Evolutionary conservation across 1,284 basidiomycete genomes (phyloP).

Genomic region (Rugosomyces carneus): DNA sequence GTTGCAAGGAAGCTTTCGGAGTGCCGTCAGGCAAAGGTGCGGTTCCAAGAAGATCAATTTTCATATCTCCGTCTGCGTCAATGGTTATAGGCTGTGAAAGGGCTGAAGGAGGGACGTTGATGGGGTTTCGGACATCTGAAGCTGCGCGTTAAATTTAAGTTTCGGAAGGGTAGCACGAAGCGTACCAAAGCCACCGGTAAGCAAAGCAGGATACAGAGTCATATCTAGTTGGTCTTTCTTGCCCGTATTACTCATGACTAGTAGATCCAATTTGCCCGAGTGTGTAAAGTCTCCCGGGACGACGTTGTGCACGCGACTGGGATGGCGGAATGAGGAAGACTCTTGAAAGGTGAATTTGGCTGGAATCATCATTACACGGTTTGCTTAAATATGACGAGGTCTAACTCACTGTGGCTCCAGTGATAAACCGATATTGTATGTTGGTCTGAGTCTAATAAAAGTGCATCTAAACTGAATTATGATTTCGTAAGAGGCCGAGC

Average conservation of each 20-base stretch:
- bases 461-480: constrained; percentile 65
- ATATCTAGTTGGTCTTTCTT: constrained; percentile 52
- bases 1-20: constrained; percentile 39
- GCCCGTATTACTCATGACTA: constrained; percentile 72
- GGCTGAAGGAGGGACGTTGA: constrained; percentile 59
- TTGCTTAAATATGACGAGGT: not conserved
- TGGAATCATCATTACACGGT: constrained; percentile 20
- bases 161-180: constrained; percentile 5
- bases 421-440: constrained; percentile 69
- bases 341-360: constrained; percentile 59
- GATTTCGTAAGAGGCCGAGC: constrained; percentile 6
- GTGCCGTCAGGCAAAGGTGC: constrained; percentile 36
- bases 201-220: constrained; percentile 59
- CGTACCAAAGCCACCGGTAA: constrained; percentile 67
- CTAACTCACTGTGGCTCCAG: constrained; percentile 78
- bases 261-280: constrained; percentile 84
- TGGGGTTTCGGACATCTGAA: constrained; percentile 35
- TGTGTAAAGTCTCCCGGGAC: constrained; percentile 92
- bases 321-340: constrained; percentile 51
- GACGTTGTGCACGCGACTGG: constrained; percentile 62
- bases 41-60: constrained; percentile 82
- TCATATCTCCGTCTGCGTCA: constrained; percentile 85
- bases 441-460: constrained; percentile 70
- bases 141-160: not conserved
- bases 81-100: constrained; percentile 79